Evolutionary conservation across 805 yeast species (phyloP).

Genomic region (Wickerhamomyces chambardii): DNA sequence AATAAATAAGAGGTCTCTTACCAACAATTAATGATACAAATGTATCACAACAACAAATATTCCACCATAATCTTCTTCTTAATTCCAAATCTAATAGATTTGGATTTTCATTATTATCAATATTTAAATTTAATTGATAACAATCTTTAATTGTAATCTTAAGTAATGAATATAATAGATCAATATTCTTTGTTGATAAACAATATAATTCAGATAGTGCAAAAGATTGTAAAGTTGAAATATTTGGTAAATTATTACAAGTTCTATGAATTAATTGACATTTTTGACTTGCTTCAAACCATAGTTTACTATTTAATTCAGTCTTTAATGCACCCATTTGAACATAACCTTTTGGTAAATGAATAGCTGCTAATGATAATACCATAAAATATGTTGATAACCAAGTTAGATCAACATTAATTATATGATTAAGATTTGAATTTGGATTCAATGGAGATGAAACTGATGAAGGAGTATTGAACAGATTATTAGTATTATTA

Average conservation of each 20-base stretch:
- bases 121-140: constrained; percentile 15
- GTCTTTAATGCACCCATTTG: constrained; percentile 14
- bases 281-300: constrained; percentile 18
- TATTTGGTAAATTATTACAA: constrained; percentile 5
- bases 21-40: constrained; percentile 17
- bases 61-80: constrained; percentile 23
- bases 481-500: constrained; percentile 10
- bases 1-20: constrained; percentile 12
- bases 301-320: constrained; percentile 15
- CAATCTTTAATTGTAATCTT: constrained; percentile 15
- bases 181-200: constrained; percentile 19
- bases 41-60: constrained; percentile 19
- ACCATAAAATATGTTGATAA: constrained; percentile 15
- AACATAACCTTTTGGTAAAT: constrained; percentile 17
- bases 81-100: constrained; percentile 18
- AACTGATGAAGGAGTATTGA: background rate
- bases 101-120: constrained; percentile 15
- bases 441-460: background rate
- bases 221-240: constrained; percentile 15
- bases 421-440: background rate
- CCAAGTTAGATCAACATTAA: constrained; percentile 13
- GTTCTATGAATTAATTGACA: constrained; percentile 13
- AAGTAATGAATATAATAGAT: constrained; percentile 13
- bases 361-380: constrained; percentile 16
- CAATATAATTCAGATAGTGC: constrained; percentile 19